phyloP scores from a whole-genome alignment of 2,329 filamentous ascomycete genomes.

The Metarhizium rileyi region DNA sequence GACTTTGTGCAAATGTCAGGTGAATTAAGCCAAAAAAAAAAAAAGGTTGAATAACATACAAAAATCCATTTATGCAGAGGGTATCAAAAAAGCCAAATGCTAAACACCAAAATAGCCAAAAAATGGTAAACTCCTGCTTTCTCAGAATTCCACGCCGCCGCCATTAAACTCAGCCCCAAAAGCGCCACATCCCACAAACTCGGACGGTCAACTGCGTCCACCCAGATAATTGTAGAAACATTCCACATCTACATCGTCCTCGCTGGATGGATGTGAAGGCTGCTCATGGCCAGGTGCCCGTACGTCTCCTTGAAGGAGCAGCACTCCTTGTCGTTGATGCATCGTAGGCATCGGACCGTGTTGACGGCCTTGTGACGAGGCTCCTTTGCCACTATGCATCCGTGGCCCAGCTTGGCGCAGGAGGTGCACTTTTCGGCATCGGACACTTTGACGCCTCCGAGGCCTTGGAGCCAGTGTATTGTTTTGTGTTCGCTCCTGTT shows the following conservation, averaged over 20 bases:
- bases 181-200: background rate
- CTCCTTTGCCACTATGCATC: conserved; percentile 3
- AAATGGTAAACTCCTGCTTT: too few relatives aligned
- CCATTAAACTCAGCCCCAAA: too few relatives aligned
- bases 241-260: background rate
- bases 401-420: background rate
- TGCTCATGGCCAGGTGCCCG: background rate
- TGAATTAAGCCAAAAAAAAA: too few relatives aligned
- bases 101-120: too few relatives aligned
- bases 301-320: conserved; percentile 4
- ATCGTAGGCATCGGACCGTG: conserved; percentile 1
- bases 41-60: too few relatives aligned
- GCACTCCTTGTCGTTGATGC: background rate
- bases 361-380: background rate
- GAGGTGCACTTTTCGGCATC: background rate
- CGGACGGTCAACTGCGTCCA: background rate
- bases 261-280: background rate
- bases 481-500: background rate
- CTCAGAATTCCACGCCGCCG: too few relatives aligned
- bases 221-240: too few relatives aligned
- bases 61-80: too few relatives aligned
- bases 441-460: background rate
- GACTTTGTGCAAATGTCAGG: too few relatives aligned
- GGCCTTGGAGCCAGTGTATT: background rate
- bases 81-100: too few relatives aligned